phyloP scores from a whole-genome alignment of 176 grass and related monocot species.

The Avena sativa region DNA sequence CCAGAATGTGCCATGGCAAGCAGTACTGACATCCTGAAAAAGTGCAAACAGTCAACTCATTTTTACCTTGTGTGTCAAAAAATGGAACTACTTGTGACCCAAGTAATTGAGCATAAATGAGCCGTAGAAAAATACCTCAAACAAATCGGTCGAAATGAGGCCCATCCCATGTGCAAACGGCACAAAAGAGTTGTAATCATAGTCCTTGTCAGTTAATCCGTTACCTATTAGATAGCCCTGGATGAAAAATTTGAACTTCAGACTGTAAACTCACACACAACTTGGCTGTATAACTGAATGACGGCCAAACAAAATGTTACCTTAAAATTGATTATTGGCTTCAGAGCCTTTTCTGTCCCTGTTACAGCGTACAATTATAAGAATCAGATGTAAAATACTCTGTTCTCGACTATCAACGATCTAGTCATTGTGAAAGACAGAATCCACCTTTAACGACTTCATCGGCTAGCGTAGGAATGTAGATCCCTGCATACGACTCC shows the following conservation, averaged over 20 bases:
- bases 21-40: constrained; percentile 63
- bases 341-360: constrained; percentile 56
- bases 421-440: background rate
- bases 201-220: constrained; percentile 51
- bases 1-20: constrained; percentile 70
- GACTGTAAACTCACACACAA: background rate
- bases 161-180: constrained; percentile 91
- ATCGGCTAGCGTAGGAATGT: constrained; percentile 74
- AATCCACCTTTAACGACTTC: constrained; percentile 77
- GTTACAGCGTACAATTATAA: constrained; percentile 1
- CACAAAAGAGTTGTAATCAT: constrained; percentile 83
- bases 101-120: background rate
- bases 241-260: background rate
- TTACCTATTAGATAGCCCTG: constrained; percentile 96
- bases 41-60: constrained; percentile 1
- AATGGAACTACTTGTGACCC: background rate
- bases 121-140: constrained; percentile 46
- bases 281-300: background rate
- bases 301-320: constrained; percentile 22
- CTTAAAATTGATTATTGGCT: constrained; percentile 81
- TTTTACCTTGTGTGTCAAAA: background rate
- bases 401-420: background rate
- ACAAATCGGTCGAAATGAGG: constrained; percentile 76
- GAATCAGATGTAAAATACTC: background rate
- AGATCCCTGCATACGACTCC: constrained; percentile 85